These are phyloP conservation scores for Marchantia polymorpha DNA, from an alignment of 225 moss, liverwort and hornwort genomes.

Conservation along the genomic window DNA sequence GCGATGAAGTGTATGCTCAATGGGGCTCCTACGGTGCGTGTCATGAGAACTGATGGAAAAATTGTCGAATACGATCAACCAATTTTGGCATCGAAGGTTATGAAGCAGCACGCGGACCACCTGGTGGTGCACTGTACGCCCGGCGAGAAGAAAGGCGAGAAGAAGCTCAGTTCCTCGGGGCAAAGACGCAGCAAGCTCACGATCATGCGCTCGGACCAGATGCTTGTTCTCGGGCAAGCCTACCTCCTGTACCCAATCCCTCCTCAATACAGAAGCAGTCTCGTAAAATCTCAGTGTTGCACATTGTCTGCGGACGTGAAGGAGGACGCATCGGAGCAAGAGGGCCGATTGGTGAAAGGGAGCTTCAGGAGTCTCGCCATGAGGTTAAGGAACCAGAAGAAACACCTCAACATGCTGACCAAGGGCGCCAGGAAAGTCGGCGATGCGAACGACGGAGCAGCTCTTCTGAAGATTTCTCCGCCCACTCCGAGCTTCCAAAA, in stretches of 20 bases:
- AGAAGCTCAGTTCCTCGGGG: too few relatives aligned
- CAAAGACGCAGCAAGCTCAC: slow-evolving; percentile 27
- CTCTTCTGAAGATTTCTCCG: neutral
- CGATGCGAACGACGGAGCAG: slow-evolving; percentile 13
- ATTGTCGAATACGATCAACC: slow-evolving; percentile 38
- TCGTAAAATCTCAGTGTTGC: slow-evolving; percentile 23
- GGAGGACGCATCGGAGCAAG: slow-evolving; percentile 2
- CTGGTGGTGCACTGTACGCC: slow-evolving; percentile 43
- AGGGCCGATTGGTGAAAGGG: slow-evolving; percentile 7
- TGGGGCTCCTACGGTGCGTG: slow-evolving; percentile 33
- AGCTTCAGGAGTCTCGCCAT: slow-evolving; percentile 20
- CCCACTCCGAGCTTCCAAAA: slow-evolving; percentile 7
- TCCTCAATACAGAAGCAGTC: slow-evolving; percentile 22
- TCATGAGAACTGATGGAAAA: slow-evolving; percentile 44
- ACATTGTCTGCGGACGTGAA: slow-evolving; percentile 1
- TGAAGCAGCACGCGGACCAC: slow-evolving; percentile 33
- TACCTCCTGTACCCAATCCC: slow-evolving; percentile 27
- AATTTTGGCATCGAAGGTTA: slow-evolving; percentile 33
- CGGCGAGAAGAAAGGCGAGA: slow-evolving; percentile 9
- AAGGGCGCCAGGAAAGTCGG: slow-evolving; percentile 17
- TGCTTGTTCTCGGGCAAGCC: slow-evolving; percentile 19
- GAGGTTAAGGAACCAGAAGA: slow-evolving; percentile 19
- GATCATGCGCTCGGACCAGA: slow-evolving; percentile 27
- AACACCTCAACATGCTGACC: slow-evolving; percentile 8
- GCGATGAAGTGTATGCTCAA: slow-evolving; percentile 17